Evolutionary conservation across 257 asterid genomes (phyloP).

Genomic region (Jacaranda mimosifolia): DNA sequence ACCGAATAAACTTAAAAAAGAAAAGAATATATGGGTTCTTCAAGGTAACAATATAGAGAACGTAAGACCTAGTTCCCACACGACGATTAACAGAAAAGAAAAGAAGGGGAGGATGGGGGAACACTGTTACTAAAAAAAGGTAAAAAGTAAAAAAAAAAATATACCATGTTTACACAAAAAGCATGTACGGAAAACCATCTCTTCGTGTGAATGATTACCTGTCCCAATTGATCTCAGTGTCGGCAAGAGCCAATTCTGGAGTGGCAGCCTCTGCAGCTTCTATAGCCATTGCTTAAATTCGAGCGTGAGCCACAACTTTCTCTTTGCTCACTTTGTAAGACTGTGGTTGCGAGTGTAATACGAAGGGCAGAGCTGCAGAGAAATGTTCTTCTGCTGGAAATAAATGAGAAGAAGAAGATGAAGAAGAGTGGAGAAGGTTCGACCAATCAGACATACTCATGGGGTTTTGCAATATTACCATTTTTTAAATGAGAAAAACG

Average conservation of each 20-base stretch:
- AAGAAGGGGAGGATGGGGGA: not conserved
- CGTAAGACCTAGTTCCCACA: constrained; percentile 3
- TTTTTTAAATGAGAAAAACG: not conserved
- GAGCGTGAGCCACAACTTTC: not conserved
- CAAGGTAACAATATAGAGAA: not conserved
- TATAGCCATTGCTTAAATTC: constrained; percentile 44
- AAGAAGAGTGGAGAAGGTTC: constrained; percentile 40
- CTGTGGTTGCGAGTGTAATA: not conserved
- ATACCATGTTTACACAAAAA: not conserved
- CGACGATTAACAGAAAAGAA: not conserved
- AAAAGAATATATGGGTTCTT: not conserved
- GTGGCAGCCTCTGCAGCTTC: constrained; percentile 58
- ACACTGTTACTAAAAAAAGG: not conserved
- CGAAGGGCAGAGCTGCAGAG: constrained; percentile 2
- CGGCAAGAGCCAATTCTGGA: constrained; percentile 72
- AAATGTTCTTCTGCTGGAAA: not conserved
- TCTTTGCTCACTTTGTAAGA: not conserved
- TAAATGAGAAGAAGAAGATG: constrained; percentile 16
- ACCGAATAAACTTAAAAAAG: not conserved
- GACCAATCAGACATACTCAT: constrained; percentile 21
- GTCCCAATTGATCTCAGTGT: constrained; percentile 92
- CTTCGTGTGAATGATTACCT: constrained; percentile 46
- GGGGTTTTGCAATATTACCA: constrained; percentile 30
- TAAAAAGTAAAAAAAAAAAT: not conserved
- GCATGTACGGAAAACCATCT: not conserved